Percentiles rank a stretch among this genome's conserved stretches.
These are phyloP conservation scores for Metarhizium humberi DNA, from an alignment of 2,329 filamentous ascomycete species.

Conservation along the genomic window DNA sequence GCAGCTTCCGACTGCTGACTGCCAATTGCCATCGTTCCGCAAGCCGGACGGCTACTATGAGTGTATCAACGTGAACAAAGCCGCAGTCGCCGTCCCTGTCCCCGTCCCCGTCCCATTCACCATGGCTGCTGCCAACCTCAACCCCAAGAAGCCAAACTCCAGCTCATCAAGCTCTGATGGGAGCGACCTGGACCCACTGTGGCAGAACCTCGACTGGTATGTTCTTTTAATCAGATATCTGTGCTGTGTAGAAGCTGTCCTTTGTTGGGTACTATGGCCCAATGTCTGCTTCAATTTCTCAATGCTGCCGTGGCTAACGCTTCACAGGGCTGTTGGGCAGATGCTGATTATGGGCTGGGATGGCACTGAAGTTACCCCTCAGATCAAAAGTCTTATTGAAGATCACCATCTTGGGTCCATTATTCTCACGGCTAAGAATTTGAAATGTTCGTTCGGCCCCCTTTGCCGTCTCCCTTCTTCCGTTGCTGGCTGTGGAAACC, in stretches of 20 bases:
- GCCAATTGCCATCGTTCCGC: too few relatives aligned
- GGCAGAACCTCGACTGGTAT: constrained; percentile 70
- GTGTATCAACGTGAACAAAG: constrained; percentile 14
- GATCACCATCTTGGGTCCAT: constrained; percentile 84
- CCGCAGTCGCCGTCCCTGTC: constrained; percentile 10
- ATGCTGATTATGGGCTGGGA: constrained; percentile 80
- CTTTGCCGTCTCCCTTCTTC: not conserved
- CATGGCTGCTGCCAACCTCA: constrained; percentile 18
- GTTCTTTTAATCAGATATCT: constrained; percentile 18
- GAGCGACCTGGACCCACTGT: constrained; percentile 47
- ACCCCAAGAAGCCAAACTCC: constrained; percentile 14
- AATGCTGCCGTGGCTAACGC: not conserved
- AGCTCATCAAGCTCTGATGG: constrained; percentile 7
- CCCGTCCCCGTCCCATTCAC: constrained; percentile 12
- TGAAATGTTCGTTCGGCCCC: constrained; percentile 56
- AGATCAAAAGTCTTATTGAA: constrained; percentile 72
- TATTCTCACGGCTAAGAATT: constrained; percentile 72
- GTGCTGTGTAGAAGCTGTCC: not conserved
- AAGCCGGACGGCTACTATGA: constrained; percentile 6
- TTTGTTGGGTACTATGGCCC: not conserved
- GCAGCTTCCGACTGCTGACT: constrained; percentile 1
- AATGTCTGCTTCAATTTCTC: not conserved
- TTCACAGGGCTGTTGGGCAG: constrained; percentile 59
- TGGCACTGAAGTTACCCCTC: constrained; percentile 72
- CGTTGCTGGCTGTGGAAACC: not conserved